Evolutionary conservation across 2,329 filamentous ascomycete genomes (phyloP).

Genomic region (Didymella pinodella): DNA sequence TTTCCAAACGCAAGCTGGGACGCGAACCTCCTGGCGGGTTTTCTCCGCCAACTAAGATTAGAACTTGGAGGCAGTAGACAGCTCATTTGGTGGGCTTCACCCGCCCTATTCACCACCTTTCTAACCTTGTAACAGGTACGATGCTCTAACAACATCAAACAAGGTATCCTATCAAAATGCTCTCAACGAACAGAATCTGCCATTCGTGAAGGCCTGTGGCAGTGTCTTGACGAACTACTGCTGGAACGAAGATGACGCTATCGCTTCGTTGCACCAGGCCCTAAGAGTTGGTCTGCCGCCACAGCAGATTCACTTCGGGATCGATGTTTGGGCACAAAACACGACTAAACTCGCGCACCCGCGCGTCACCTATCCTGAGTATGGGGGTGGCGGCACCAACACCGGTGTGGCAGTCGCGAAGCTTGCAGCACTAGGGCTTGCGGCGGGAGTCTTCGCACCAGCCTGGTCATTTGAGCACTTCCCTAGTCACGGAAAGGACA

Average conservation of each 20-base stretch:
- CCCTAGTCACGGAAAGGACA: slow-evolving; percentile 28
- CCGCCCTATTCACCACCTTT: background rate
- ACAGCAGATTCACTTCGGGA: slow-evolving; percentile 51
- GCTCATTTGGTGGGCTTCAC: slow-evolving; percentile 52
- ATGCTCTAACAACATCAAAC: slow-evolving; percentile 55
- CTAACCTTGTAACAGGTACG: slow-evolving; percentile 49
- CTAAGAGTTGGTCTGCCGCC: slow-evolving; percentile 33
- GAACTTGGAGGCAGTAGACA: slow-evolving; percentile 39
- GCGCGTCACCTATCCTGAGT: slow-evolving; percentile 50
- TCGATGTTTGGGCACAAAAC: slow-evolving; percentile 59
- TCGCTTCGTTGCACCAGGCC: slow-evolving; percentile 37
- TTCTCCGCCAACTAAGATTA: slow-evolving; percentile 50
- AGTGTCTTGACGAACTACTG: slow-evolving; percentile 57
- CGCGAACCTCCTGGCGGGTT: slow-evolving; percentile 42
- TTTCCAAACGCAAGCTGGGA: slow-evolving; percentile 50
- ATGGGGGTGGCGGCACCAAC: slow-evolving; percentile 53
- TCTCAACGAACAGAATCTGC: slow-evolving; percentile 51
- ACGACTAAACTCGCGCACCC: slow-evolving; percentile 36
- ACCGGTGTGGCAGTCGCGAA: slow-evolving; percentile 52
- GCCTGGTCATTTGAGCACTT: slow-evolving; percentile 60
- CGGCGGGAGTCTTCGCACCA: slow-evolving; percentile 56
- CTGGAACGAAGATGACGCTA: slow-evolving; percentile 48
- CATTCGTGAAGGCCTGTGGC: slow-evolving; percentile 51
- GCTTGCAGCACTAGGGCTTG: slow-evolving; percentile 47
- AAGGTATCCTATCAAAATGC: slow-evolving; percentile 56